Evolutionary conservation across 805 yeast species (phyloP).

Genomic region (Danielia reshetovae): DNA sequence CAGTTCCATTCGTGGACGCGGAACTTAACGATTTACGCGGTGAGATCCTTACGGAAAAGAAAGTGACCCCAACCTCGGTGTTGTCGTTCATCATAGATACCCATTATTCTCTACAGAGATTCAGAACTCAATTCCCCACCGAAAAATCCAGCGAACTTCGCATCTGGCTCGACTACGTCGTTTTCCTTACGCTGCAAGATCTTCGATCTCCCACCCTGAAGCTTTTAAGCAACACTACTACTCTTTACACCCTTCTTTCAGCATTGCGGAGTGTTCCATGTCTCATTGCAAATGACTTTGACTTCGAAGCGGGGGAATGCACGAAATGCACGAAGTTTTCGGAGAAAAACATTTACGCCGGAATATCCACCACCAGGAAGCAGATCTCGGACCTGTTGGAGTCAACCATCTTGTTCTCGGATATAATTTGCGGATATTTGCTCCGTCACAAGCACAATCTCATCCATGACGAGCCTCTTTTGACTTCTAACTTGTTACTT

Average conservation of each 20-base stretch:
- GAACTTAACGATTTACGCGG: conserved; percentile 10
- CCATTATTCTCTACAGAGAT: conserved; percentile 2
- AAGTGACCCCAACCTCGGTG: conserved; percentile 2
- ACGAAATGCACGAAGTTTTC: conserved; percentile 32
- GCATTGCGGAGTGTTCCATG: conserved; percentile 44
- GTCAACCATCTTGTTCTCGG: conserved; percentile 21
- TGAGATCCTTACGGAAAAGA: conserved; percentile 1
- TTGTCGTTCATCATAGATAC: conserved; percentile 8
- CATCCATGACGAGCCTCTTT: conserved; percentile 19
- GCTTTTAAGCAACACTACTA: conserved; percentile 8
- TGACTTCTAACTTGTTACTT: conserved; percentile 42
- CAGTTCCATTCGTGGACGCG: conserved; percentile 9
- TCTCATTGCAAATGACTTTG: conserved; percentile 33
- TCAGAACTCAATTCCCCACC: not conserved
- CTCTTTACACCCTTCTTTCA: conserved; percentile 29
- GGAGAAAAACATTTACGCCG: conserved; percentile 21
- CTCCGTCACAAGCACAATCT: conserved; percentile 5
- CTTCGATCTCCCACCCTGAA: conserved; percentile 1
- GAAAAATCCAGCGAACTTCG: conserved; percentile 1
- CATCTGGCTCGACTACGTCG: conserved; percentile 22
- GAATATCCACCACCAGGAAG: conserved; percentile 21
- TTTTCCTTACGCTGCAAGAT: conserved; percentile 6
- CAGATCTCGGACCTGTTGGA: conserved; percentile 19
- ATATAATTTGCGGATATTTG: conserved; percentile 20
- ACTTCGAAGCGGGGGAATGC: conserved; percentile 30